Base-by-base conservation (phyloP, 768 basidiomycete genomes). In the Phylloporus sp. region DNA sequence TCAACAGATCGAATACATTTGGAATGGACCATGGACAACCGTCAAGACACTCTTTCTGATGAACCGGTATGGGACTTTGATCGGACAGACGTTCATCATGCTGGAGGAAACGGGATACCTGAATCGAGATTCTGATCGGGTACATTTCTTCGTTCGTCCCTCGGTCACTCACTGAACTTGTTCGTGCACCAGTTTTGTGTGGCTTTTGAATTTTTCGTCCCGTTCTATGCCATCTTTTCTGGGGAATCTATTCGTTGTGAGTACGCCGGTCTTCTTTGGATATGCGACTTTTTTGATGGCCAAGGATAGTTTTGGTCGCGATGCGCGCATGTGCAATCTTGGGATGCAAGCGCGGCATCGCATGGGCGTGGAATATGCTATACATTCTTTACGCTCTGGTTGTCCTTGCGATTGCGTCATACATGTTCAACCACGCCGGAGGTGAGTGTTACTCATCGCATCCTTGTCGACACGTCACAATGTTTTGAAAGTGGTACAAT, bases 311-410 rank as follows among this genome's bases (percentile, higher is more conserved):
- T 17, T 43, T 64, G 31, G 54, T 64, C 8, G 46, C 48, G 15
- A 39, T 62, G 37, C 57, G 63, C 4, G 49, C 55, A 10, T 64
- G 60, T 37, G 63, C 60, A 14, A 54, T 64, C 27, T 32, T 54
- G 42, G 43, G 57, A 18, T 55, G 47, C 37, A 41, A 26, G 5
- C 56, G 40, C 21, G 13, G 23, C 32, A 3, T 55, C 8, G 26
- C 33, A 5, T 3, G 24, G 0, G 4, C n/a, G 3, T 29, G 37
- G 15, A 46, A 38, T 26, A 13, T 11, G 2, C 3, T 52, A 2
- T 64, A 64, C n/a, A 1, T 41, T 18, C 4, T 52, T 5, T 64
- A 49, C 27, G 21, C 45, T 3, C 0, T 49, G 3, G 15, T 8
- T 11, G 4, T 32, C 31, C 31, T 32, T 32, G 31, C 7, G n/a